phyloP scores from a whole-genome alignment of 768 basidiomycete species.

The Suillus plorans region DNA sequence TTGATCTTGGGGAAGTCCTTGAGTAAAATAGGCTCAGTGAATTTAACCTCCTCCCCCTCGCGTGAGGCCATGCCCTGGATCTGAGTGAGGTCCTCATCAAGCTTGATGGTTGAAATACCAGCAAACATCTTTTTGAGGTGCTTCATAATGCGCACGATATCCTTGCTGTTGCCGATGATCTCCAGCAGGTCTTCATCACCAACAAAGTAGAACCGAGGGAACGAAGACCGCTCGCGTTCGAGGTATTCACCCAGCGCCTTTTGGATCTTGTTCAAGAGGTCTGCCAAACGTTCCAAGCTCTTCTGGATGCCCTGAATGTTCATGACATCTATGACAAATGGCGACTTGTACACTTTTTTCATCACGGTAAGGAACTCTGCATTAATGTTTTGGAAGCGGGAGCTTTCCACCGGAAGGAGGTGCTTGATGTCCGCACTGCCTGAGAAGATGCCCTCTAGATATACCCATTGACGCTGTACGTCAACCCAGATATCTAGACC shows the following conservation, averaged over 20 bases:
- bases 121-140: conserved; percentile 99
- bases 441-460: conserved; percentile 99
- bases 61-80: conserved; percentile 94
- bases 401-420: conserved; percentile 92
- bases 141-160: conserved; percentile 97
- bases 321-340: conserved; percentile 95
- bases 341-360: conserved; percentile 99
- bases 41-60: conserved; percentile 92
- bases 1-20: conserved; percentile 98
- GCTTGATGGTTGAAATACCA: conserved; percentile 83
- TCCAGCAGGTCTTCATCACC: conserved; percentile 98
- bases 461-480: conserved; percentile 99
- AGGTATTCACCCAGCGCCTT: conserved; percentile 99
- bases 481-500: conserved; percentile 95
- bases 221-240: conserved; percentile 94
- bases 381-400: conserved; percentile 99
- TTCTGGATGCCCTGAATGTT: conserved; percentile 97
- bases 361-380: conserved; percentile 96
- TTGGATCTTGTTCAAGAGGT: conserved; percentile 96
- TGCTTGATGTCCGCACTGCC: conserved; percentile 99
- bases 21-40: conserved; percentile 78
- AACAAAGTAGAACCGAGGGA: conserved; percentile 99
- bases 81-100: conserved; percentile 85
- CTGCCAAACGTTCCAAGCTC: conserved; percentile 93
- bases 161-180: conserved; percentile 99